These are phyloP conservation scores for Diaporthe velutina DNA, from an alignment of 2,329 filamentous ascomycete species.

Conservation along the genomic window DNA sequence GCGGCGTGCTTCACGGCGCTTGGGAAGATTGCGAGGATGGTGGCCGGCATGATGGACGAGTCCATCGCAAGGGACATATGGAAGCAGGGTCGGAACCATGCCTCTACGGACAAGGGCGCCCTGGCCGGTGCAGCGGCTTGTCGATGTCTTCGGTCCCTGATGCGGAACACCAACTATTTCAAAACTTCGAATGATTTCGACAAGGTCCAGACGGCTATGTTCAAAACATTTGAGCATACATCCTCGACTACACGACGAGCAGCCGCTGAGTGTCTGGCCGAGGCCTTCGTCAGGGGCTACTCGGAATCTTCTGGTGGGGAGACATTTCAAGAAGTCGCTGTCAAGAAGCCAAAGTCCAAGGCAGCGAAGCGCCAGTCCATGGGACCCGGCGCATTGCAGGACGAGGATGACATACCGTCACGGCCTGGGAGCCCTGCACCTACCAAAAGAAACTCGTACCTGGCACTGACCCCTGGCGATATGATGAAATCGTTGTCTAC, in stretches of 20 bases:
- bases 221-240: constrained; percentile 87
- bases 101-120: constrained; percentile 83
- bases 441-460: constrained; percentile 76
- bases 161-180: constrained; percentile 83
- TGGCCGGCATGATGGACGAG: constrained; percentile 85
- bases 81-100: constrained; percentile 87
- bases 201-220: constrained; percentile 82
- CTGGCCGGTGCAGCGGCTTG: constrained; percentile 85
- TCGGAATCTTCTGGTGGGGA: constrained; percentile 68
- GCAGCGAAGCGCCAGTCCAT: constrained; percentile 69
- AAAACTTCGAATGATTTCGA: constrained; percentile 93
- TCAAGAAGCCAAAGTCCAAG: constrained; percentile 76
- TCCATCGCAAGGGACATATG: constrained; percentile 87
- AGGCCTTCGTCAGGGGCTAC: constrained; percentile 85
- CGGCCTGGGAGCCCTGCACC: constrained; percentile 82
- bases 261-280: constrained; percentile 86
- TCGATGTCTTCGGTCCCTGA: constrained; percentile 80
- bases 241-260: constrained; percentile 84
- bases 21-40: constrained; percentile 81
- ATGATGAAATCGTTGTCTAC: constrained; percentile 83
- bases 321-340: constrained; percentile 64
- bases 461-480: constrained; percentile 82
- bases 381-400: constrained; percentile 71
- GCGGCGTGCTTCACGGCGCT: constrained; percentile 82
- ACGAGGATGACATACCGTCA: constrained; percentile 78